Percentiles rank a stretch among this genome's conserved stretches.
Conservation (phyloP, 345 rosid genomes). For the Arabidopsis suecica region DNA sequence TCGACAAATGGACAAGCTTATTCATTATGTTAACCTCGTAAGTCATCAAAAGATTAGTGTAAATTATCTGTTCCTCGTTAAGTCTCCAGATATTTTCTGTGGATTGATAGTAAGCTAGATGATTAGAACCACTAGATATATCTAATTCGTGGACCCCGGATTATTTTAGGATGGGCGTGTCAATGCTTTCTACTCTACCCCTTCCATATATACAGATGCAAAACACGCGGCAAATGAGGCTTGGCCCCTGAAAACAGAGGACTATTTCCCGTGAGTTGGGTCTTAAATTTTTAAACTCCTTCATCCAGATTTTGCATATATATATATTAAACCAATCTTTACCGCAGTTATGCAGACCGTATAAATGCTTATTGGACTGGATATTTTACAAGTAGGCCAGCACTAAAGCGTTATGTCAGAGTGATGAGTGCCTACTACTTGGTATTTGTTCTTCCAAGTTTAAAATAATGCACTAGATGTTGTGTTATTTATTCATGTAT, state of each 20-base stretch:
- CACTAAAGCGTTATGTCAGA: conserved; percentile 88
- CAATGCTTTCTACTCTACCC: conserved; percentile 94
- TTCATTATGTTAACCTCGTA: conserved; percentile 96
- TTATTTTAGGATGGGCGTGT: conserved; percentile 87
- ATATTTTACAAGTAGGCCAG: conserved; percentile 91
- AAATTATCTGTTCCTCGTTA: neutral
- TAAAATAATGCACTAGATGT: conserved; percentile 12
- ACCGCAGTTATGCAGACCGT: conserved; percentile 91
- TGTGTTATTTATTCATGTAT: conserved; percentile 27
- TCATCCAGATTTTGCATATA: conserved; percentile 13
- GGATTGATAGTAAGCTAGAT: neutral
- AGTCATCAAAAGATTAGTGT: conserved; percentile 31
- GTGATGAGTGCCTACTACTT: conserved; percentile 89
- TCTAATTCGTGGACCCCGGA: conserved; percentile 27
- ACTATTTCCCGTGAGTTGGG: conserved; percentile 91
- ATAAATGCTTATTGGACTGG: conserved; percentile 97
- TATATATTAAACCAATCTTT: conserved; percentile 41
- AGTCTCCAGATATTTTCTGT: conserved; percentile 19
- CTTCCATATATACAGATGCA: conserved; percentile 97
- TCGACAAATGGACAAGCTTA: conserved; percentile 91
- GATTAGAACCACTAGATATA: neutral
- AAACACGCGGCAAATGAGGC: conserved; percentile 71
- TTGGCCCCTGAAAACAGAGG: conserved; percentile 91
- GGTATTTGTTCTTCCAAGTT: conserved; percentile 53
- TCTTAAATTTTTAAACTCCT: neutral